phyloP scores from a whole-genome alignment of 2,329 filamentous ascomycete species.

The Phialophora macrospora region DNA sequence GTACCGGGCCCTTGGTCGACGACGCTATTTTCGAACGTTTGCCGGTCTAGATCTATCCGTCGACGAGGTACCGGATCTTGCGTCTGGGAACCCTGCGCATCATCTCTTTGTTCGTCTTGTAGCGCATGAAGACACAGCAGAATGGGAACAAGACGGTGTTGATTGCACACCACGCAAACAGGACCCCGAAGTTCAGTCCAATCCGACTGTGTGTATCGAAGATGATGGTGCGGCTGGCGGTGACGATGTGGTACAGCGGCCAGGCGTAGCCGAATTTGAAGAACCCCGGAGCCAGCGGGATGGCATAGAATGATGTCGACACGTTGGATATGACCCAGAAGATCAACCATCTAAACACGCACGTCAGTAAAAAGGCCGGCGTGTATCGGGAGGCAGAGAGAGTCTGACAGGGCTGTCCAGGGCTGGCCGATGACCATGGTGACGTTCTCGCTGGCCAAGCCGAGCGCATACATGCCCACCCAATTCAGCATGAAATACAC shows the following conservation, averaged over 20 bases:
- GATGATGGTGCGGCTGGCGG: conserved; percentile 63
- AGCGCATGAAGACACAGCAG: conserved; percentile 51
- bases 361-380: neutral
- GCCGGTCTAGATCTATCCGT: conserved; percentile 23
- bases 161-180: conserved; percentile 62
- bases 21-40: neutral
- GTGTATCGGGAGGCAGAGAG: neutral
- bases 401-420: conserved; percentile 55
- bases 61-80: conserved; percentile 32
- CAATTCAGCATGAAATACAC: conserved; percentile 70
- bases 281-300: conserved; percentile 64
- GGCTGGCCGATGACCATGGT: conserved; percentile 66
- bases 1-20: neutral
- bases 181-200: conserved; percentile 64
- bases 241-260: conserved; percentile 67
- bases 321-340: conserved; percentile 73
- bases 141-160: conserved; percentile 61
- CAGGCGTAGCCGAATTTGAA: conserved; percentile 68
- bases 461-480: conserved; percentile 66
- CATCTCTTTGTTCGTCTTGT: conserved; percentile 45
- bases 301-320: conserved; percentile 62
- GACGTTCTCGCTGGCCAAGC: conserved; percentile 68
- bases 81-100: conserved; percentile 26
- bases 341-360: conserved; percentile 59
- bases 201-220: conserved; percentile 65